Evolutionary conservation across 2,329 filamentous ascomycete genomes (phyloP).

Genomic region (Thermothelomyces thermophilus): DNA sequence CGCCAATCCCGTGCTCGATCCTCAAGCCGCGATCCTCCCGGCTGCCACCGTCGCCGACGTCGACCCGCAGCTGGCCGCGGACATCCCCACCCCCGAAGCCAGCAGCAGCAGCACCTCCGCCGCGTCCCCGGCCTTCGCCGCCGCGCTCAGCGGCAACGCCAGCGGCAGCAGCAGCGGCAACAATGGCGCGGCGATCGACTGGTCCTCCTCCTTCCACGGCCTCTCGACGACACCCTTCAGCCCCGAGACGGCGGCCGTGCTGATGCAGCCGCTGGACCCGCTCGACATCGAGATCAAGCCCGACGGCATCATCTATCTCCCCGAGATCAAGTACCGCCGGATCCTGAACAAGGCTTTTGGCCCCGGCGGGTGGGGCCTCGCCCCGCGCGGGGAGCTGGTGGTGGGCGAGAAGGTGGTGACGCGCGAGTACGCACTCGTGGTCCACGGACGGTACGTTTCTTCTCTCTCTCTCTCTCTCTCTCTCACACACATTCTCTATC

Average conservation of each 20-base stretch:
- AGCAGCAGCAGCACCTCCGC: constrained; percentile 3
- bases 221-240: constrained; percentile 66
- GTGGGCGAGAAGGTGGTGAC: constrained; percentile 77
- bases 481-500: background rate
- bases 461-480: background rate
- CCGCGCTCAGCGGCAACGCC: constrained; percentile 4
- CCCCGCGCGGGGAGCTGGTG: constrained; percentile 76
- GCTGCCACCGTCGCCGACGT: constrained; percentile 31
- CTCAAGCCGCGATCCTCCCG: constrained; percentile 27
- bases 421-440: constrained; percentile 87
- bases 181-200: constrained; percentile 50
- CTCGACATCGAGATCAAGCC: constrained; percentile 95
- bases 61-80: constrained; percentile 22
- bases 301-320: constrained; percentile 91
- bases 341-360: constrained; percentile 89
- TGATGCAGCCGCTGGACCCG: constrained; percentile 59
- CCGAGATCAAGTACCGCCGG: constrained; percentile 94
- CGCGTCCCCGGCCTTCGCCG: constrained; percentile 18
- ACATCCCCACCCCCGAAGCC: constrained; percentile 16
- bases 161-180: background rate
- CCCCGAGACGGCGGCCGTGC: constrained; percentile 58
- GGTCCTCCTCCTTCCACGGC: constrained; percentile 78
- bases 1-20: constrained; percentile 25
- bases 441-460: constrained; percentile 67
- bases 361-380: constrained; percentile 90